phyloP scores from a whole-genome alignment of 2,329 filamentous ascomycete species.

The Aspergillus eucalypticola region DNA sequence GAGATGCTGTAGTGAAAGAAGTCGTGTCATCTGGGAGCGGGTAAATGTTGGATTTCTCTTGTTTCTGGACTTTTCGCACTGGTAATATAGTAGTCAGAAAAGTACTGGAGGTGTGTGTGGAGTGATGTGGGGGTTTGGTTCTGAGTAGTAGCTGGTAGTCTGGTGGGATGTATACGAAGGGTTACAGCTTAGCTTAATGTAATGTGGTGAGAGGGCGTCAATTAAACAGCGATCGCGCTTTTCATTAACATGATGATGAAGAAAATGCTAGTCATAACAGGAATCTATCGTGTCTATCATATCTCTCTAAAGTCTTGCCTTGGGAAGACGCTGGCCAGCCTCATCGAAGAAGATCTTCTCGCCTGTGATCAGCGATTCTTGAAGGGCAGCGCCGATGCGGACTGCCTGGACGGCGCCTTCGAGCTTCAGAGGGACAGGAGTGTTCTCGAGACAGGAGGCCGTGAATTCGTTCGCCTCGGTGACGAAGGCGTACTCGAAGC shows the following conservation, averaged over 20 bases:
- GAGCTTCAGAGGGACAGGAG: constrained; percentile 57
- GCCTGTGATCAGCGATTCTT: constrained; percentile 57
- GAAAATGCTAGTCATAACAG: neutral
- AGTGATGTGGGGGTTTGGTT: no score
- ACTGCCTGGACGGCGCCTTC: constrained; percentile 58
- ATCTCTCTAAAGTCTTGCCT: constrained; percentile 12
- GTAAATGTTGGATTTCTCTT: no score
- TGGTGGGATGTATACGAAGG: no score
- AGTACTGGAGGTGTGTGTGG: no score
- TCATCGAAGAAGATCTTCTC: constrained; percentile 62
- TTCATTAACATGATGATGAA: neutral
- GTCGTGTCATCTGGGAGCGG: no score
- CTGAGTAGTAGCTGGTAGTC: no score
- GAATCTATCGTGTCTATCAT: neutral
- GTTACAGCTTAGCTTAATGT: no score
- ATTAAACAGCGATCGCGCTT: neutral
- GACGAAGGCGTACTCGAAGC: constrained; percentile 66
- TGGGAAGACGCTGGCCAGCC: constrained; percentile 50
- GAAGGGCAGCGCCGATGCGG: constrained; percentile 61
- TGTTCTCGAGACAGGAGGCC: constrained; percentile 58
- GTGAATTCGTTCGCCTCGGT: constrained; percentile 67
- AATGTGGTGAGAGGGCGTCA: neutral
- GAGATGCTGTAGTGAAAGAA: no score
- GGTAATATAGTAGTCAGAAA: no score
- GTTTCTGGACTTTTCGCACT: no score